Conservation (phyloP, 345 rosid species). For the Arabis alpina region DNA sequence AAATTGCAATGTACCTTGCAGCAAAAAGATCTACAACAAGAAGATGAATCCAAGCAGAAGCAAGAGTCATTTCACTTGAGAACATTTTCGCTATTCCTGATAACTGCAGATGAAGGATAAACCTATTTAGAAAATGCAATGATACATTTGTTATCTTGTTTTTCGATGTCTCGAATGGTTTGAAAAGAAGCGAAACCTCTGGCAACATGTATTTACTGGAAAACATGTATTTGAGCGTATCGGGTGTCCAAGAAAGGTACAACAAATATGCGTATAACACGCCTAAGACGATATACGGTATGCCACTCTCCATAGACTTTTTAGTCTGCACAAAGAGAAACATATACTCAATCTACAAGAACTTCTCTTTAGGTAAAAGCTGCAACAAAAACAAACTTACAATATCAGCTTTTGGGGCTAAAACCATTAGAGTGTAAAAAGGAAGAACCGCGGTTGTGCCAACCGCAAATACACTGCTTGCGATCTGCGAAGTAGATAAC, state of each 20-base stretch:
- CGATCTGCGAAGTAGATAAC: conserved; percentile 69
- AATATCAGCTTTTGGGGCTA: conserved; percentile 84
- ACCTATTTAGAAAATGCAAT: neutral
- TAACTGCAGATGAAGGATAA: conserved; percentile 47
- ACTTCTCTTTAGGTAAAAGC: neutral
- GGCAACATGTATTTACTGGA: conserved; percentile 80
- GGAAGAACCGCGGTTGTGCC: conserved; percentile 91
- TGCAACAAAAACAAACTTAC: conserved; percentile 43
- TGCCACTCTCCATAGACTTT: conserved; percentile 71
- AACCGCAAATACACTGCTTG: conserved; percentile 64
- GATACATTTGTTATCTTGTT: neutral
- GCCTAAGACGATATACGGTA: conserved; percentile 73
- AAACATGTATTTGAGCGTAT: conserved; percentile 66
- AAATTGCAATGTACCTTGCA: conserved; percentile 59
- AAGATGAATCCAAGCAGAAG: conserved; percentile 98
- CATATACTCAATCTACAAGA: neutral
- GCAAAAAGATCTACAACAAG: conserved; percentile 87
- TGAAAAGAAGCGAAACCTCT: conserved; percentile 53
- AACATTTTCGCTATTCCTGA: conserved; percentile 90
- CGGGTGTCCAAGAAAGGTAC: conserved; percentile 92
- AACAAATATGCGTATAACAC: conserved; percentile 69
- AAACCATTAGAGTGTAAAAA: conserved; percentile 87
- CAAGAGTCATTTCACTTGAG: conserved; percentile 76
- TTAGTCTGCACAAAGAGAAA: conserved; percentile 60
- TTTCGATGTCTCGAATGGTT: neutral